Evolutionary conservation across 2,329 filamentous ascomycete species (phyloP), one percentile per base, ranked within the genome.

Genomic region (Sporothrix sp.): DNA sequence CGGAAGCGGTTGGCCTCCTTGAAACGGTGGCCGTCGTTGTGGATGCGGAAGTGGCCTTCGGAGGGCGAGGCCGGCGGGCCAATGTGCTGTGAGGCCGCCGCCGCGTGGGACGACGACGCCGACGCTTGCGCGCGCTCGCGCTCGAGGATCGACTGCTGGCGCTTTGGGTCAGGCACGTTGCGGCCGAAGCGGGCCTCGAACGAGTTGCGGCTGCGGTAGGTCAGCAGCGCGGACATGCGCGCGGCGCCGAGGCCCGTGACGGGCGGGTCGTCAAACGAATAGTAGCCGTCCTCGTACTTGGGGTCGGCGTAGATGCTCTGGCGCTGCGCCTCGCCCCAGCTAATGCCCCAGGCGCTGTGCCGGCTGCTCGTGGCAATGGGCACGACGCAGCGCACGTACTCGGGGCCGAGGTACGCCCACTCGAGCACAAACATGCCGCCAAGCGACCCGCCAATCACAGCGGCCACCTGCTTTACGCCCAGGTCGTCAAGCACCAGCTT

Each of bases 231-330:
- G 52, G 90, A 88, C 93, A 98, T 98, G 61, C 93, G 88, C 23
- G 93, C 93, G 7, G 93, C 93, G 11, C 90, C 89, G 2, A 98
- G 78, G 1, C 93, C 93, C 1, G 89, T 85, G 0, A 82, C 73
- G 0, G 93, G 93, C 30, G 90, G 90, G 59, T 97, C 88, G 28
- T 85, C 77, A 60, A 93, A 94, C 1, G 81, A 62, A 64, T 97
- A 98, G 69, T 96, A 97, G 39, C 93, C 93, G 62, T 97, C 90
- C 55, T 96, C 89, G 66, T 98, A 98, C 71, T 96, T 97, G 28
- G 93, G 93, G 64, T 98, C 93, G 35, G 88, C 90, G 69, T 97
- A 98, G 65, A 98, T 97, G 74, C 85, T 90, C 68, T 93, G 87
- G 47, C 87, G 76, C 65, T 94, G 87, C 3, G 87, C 87, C 65